Evolutionary conservation across 2,329 filamentous ascomycete species (phyloP).

Genomic region (Cladosporium phlei): DNA sequence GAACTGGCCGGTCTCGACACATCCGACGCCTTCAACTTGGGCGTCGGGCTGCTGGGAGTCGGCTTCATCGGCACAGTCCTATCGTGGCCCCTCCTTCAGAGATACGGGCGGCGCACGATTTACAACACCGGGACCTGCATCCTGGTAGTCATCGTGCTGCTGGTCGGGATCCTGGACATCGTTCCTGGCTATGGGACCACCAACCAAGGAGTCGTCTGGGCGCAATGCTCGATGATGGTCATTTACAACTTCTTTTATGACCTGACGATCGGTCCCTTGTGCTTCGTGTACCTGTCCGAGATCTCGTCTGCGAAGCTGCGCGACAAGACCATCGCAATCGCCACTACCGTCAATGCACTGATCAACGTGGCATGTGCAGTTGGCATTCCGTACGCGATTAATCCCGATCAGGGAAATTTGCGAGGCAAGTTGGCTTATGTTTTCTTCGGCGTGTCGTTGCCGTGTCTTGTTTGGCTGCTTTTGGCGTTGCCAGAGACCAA

Average conservation of each 20-base stretch:
- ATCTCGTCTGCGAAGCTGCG: constrained; percentile 69
- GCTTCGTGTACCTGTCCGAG: constrained; percentile 11
- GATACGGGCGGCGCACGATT: constrained; percentile 66
- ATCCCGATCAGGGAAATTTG: constrained; percentile 14
- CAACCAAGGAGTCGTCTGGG: constrained; percentile 48
- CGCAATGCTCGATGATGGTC: constrained; percentile 45
- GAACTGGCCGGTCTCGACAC: constrained; percentile 40
- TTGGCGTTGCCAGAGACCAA: constrained; percentile 53
- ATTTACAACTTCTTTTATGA: constrained; percentile 37
- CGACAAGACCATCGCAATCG: constrained; percentile 83
- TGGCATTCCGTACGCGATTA: background rate
- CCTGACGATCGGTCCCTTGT: constrained; percentile 17
- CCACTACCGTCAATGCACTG: constrained; percentile 58
- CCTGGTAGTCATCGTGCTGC: constrained; percentile 67
- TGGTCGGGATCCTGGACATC: constrained; percentile 35
- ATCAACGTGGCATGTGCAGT: constrained; percentile 17
- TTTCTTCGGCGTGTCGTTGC: constrained; percentile 34
- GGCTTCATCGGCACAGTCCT: constrained; percentile 74
- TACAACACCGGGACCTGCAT: constrained; percentile 69
- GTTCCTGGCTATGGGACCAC: background rate
- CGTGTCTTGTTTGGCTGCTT: constrained; percentile 36
- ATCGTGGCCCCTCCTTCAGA: constrained; percentile 71
- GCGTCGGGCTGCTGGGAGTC: constrained; percentile 52
- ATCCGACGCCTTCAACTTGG: constrained; percentile 38
- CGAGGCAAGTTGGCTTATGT: constrained; percentile 23